These are phyloP conservation scores for Ceratocystis albifundus DNA, from an alignment of 2,329 filamentous ascomycete species.

Conservation along the genomic window DNA sequence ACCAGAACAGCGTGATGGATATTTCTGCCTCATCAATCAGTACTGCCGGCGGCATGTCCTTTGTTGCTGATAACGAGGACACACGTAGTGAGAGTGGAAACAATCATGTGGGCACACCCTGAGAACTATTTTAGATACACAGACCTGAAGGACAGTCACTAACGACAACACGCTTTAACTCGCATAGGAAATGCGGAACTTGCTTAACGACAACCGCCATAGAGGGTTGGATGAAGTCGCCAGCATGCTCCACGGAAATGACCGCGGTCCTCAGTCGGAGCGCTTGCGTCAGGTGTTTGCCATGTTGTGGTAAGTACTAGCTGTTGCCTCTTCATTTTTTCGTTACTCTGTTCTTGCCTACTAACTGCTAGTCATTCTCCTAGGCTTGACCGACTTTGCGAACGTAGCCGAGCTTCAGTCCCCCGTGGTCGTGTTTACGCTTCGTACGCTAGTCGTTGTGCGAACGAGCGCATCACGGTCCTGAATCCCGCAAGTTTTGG, in stretches of 20 bases:
- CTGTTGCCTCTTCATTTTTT: slow-evolving; percentile 21
- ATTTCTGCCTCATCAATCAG: slow-evolving; percentile 16
- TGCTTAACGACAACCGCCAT: slow-evolving; percentile 58
- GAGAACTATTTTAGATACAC: no score
- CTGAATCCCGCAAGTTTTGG: slow-evolving; percentile 96
- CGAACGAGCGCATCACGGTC: slow-evolving; percentile 84
- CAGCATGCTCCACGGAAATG: slow-evolving; percentile 63
- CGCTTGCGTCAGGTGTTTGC: slow-evolving; percentile 76
- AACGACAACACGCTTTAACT: background rate
- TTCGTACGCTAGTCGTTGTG: slow-evolving; percentile 86
- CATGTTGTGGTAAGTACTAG: slow-evolving; percentile 64
- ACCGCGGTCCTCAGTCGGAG: slow-evolving; percentile 69
- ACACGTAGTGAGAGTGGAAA: slow-evolving; percentile 17
- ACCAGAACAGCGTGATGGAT: slow-evolving; percentile 33
- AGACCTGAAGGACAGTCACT: no score
- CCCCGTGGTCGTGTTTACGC: slow-evolving; percentile 89
- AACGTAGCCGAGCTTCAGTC: slow-evolving; percentile 70
- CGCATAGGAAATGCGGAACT: slow-evolving; percentile 54
- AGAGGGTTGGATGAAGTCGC: slow-evolving; percentile 61
- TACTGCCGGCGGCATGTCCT: slow-evolving; percentile 14
- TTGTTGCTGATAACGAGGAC: slow-evolving; percentile 19
- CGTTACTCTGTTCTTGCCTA: background rate
- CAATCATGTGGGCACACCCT: slow-evolving; percentile 28
- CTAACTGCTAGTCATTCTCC: background rate
- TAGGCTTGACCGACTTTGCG: slow-evolving; percentile 64